Percentiles rank a stretch among this genome's conserved stretches.
These are phyloP conservation scores for Apiotrichum sp. DNA, from an alignment of 1,284 basidiomycete genomes.

Conservation along the genomic window DNA sequence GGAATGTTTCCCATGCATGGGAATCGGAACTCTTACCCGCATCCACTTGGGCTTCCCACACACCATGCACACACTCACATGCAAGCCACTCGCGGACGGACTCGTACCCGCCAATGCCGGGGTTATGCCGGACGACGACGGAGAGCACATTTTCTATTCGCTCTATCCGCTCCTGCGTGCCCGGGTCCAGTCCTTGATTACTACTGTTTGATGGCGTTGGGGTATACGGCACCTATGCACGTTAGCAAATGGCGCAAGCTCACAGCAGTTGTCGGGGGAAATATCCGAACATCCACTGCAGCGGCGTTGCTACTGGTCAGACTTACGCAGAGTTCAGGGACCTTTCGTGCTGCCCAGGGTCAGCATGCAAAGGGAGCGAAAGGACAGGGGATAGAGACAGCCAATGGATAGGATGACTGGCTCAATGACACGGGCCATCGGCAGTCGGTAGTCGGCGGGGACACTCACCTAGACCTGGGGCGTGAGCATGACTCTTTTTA, in stretches of 20 bases:
- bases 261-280: not conserved
- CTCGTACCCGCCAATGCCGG: slow-evolving; percentile 34
- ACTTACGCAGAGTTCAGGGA: slow-evolving; percentile 46
- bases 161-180: slow-evolving; percentile 32
- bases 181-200: slow-evolving; percentile 27
- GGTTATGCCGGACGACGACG: slow-evolving; percentile 37
- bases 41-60: not conserved
- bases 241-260: not conserved
- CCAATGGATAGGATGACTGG: not conserved
- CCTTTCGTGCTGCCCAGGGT: slow-evolving; percentile 37
- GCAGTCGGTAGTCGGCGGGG: too few relatives aligned
- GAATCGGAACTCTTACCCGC: too few relatives aligned
- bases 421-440: too few relatives aligned
- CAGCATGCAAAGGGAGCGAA: not conserved
- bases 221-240: slow-evolving; percentile 42
- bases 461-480: slow-evolving; percentile 24
- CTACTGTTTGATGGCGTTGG: slow-evolving; percentile 24
- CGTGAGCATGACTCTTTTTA: not conserved
- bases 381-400: not conserved
- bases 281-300: not conserved
- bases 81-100: slow-evolving; percentile 39
- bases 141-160: slow-evolving; percentile 39
- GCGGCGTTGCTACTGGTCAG: not conserved
- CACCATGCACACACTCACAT: slow-evolving; percentile 18
- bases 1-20: too few relatives aligned